Evolutionary conservation across 2,329 filamentous ascomycete species (phyloP), one percentile per base, ranked within the genome.

Genomic region (Sporothrix pallida): DNA sequence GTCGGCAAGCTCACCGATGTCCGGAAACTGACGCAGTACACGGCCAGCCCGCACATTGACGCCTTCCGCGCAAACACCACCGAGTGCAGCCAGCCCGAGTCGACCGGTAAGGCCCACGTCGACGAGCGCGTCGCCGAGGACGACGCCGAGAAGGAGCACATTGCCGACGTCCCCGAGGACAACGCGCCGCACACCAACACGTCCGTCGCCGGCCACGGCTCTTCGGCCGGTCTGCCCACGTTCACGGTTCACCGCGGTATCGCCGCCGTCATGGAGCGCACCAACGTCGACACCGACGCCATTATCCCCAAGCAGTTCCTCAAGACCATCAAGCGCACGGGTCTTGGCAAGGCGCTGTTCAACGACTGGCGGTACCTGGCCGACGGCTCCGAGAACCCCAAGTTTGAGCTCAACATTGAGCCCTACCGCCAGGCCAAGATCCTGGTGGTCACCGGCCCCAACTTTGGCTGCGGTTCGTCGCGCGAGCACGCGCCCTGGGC

Each of bases 241-340:
- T 98, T 98, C 84, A 90, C 89, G 31, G 88, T 90, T 65, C 89
- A 97, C 78, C 95, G 92, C 84, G 96, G 95, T 74, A 91, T 95
- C 77, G 94, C 94, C 0, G 96, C 95, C 12, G 93, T 94, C 2
- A 85, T 99, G 83, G 93, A 97, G 76, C 90, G 92, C 79, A 87
- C 92, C 77, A 99, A 99, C 82, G 91, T 98, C 78, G 96, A 99
- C 85, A 99, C 96, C n/a, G 96, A 99, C 80, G 95, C 95, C 80
- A 98, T 98, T 83, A 99, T 99, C 78, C 96, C 96, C 77, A 99
- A 99, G 84, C 96, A 99, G 82, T 99, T 98, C 86, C 89, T 99
- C 76, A 99, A 98, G 87, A 99, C 96, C 56, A 98, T 98, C 84
- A 98, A 98, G 88, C 93, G 96, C 74, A 97, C 95, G 1, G 96